Base-by-base conservation (phyloP, 805 yeast species). In the Ogataea zsoltii region DNA sequence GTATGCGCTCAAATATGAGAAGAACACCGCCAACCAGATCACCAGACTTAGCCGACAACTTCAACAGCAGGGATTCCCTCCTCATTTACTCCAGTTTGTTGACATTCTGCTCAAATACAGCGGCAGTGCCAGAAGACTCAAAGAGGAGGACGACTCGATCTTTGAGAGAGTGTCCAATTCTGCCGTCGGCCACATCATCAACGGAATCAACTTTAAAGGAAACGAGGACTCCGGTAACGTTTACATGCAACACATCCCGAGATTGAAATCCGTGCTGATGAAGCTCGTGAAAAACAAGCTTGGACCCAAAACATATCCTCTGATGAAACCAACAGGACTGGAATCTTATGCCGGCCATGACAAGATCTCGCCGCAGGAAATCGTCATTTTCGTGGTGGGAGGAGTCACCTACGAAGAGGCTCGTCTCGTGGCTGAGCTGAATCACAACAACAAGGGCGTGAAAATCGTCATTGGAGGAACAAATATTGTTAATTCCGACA, bases 401-500 rank as follows among this genome's bases (percentile, higher is more conserved):
- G 99, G 99, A 13, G 85, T 79, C 2, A 92, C 98, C 1, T 89
- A 80, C 61, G 98, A 92, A 64, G 99, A 94, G 63, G 88, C 96
- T 0, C 77, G 97, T 50, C 67, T 90, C 18, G 80, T 91, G 4
- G 80, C 85, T 44, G 87, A 89, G 49, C 72, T 90, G 51, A 83
- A 85, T 58, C 67, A 67, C 23, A 69, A 79, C 18, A 74, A 71
- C 42, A 77, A 76, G 29, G 80, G 78, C 9, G 73, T 86, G 36
- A 78, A 88, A 51, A 71, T 88, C 13, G 74, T 89, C 1, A 67
- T 91, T n/a, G 99, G 99, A 7, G 90, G 97, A 25, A 82, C 89
- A 1, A 65, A 75, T n/a, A 67, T 83, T 3, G 57, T 75, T 32
- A 80, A 74, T 47, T 75, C 86, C 0, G 56, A 60, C 13, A 53